Evolutionary conservation across 2,329 filamentous ascomycete genomes (phyloP).

Genomic region (Uncinocarpus reesii): DNA sequence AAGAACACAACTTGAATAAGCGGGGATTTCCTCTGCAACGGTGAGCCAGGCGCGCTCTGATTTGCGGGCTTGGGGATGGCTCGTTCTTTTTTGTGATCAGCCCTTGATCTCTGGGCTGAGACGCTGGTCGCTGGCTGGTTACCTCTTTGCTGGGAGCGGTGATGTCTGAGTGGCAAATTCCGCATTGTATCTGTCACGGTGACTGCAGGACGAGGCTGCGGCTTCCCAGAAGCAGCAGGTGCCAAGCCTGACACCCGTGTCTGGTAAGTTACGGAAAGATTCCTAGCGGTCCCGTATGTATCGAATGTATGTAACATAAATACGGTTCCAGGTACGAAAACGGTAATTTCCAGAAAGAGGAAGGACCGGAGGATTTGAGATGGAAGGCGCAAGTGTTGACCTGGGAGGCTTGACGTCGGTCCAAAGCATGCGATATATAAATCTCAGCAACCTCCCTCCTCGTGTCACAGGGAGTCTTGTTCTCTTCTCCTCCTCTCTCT

Average conservation of each 20-base stretch:
- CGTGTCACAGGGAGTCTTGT: too few species aligned
- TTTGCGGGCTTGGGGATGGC: background rate
- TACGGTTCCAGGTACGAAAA: background rate
- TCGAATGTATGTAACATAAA: background rate
- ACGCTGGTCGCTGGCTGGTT: background rate
- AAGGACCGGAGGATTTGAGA: too few species aligned
- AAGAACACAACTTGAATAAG: background rate
- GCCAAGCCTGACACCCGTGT: too few species aligned
- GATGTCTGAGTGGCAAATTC: background rate
- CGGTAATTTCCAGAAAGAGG: background rate
- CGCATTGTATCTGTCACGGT: background rate
- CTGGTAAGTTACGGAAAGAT: background rate
- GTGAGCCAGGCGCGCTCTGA: background rate
- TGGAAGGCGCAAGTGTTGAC: too few species aligned
- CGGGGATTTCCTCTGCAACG: slow-evolving; percentile 1
- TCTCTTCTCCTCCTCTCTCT: too few species aligned
- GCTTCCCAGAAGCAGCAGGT: too few species aligned
- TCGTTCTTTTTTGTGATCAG: background rate
- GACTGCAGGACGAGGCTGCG: too few species aligned
- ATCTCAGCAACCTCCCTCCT: too few species aligned
- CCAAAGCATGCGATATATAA: too few species aligned
- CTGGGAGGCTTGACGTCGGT: too few species aligned
- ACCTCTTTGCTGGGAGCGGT: slow-evolving; percentile 6
- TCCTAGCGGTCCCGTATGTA: background rate
- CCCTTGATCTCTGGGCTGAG: background rate